phyloP scores from a whole-genome alignment of 1,139 yeast species.

The Blastobotrys petasosporus region DNA sequence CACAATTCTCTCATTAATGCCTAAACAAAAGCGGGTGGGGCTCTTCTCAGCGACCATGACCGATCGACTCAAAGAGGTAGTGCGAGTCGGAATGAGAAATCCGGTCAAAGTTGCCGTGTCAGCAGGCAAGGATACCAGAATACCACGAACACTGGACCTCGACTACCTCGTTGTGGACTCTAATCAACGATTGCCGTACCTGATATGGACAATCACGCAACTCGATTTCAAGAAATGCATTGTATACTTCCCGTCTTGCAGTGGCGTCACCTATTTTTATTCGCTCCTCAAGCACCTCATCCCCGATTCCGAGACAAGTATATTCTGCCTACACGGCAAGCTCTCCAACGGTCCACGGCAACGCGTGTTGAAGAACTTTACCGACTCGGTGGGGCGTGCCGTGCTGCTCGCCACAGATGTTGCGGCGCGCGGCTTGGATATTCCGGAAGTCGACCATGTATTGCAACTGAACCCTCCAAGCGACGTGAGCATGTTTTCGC shows the following conservation, averaged over 20 bases:
- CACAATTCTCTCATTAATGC: slow-evolving; percentile 58
- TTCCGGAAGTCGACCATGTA: slow-evolving; percentile 86
- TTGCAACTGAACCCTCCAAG: slow-evolving; percentile 88
- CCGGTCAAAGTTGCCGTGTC: slow-evolving; percentile 80
- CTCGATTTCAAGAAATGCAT: slow-evolving; percentile 63
- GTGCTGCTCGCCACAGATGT: slow-evolving; percentile 51
- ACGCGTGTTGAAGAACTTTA: slow-evolving; percentile 59
- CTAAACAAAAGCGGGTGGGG: slow-evolving; percentile 91
- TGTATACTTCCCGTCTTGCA: slow-evolving; percentile 89
- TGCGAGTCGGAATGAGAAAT: slow-evolving; percentile 64
- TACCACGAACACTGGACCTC: slow-evolving; percentile 62
- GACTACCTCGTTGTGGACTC: slow-evolving; percentile 59
- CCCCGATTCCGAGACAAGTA: slow-evolving; percentile 30
- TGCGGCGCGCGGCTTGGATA: slow-evolving; percentile 91
- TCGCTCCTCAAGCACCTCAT: slow-evolving; percentile 43
- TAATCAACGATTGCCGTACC: slow-evolving; percentile 50
- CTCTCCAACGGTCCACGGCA: slow-evolving; percentile 67
- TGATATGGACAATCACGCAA: slow-evolving; percentile 49
- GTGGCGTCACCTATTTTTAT: slow-evolving; percentile 71
- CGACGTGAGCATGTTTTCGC: slow-evolving; percentile 80
- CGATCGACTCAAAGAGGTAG: slow-evolving; percentile 50
- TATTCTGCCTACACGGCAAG: slow-evolving; percentile 82
- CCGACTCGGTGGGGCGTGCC: slow-evolving; percentile 44
- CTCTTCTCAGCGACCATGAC: slow-evolving; percentile 86
- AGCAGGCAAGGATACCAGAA: slow-evolving; percentile 33